phyloP scores from a whole-genome alignment of 1,284 basidiomycete genomes.

The Cryptococcus floricola region DNA sequence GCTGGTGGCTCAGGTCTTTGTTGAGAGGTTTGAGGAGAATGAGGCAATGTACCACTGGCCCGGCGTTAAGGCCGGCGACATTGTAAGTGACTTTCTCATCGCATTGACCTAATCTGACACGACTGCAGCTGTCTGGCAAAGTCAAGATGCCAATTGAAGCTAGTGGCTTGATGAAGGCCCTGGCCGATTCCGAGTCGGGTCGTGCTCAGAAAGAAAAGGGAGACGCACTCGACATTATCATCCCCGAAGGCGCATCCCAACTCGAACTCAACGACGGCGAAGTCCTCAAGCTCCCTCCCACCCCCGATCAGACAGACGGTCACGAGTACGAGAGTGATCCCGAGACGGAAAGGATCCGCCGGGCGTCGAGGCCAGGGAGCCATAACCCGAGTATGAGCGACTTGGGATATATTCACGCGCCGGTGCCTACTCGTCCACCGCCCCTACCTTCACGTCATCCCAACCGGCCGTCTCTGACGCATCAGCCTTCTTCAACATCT shows the following conservation, averaged over 20 bases:
- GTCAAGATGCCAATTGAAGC: slow-evolving; percentile 51
- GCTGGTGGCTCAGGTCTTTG: slow-evolving; percentile 52
- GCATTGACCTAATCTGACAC: not conserved
- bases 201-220: slow-evolving; percentile 49
- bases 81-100: slow-evolving; percentile 30
- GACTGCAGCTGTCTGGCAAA: slow-evolving; percentile 46
- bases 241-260: slow-evolving; percentile 23
- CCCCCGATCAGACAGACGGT: slow-evolving; percentile 45
- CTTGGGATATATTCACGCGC: not conserved
- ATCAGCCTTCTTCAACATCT: slow-evolving; percentile 18
- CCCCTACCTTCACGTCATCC: slow-evolving; percentile 10
- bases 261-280: slow-evolving; percentile 44
- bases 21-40: slow-evolving; percentile 49
- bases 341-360: slow-evolving; percentile 33
- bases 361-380: slow-evolving; percentile 7
- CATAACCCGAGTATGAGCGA: slow-evolving; percentile 7
- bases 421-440: slow-evolving; percentile 3
- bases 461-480: slow-evolving; percentile 11
- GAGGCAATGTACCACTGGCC: slow-evolving; percentile 49
- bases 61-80: slow-evolving; percentile 49
- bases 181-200: slow-evolving; percentile 55
- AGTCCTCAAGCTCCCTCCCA: slow-evolving; percentile 51
- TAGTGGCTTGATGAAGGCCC: slow-evolving; percentile 47
- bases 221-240: slow-evolving; percentile 35
- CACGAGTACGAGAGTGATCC: slow-evolving; percentile 42